Percentiles rank a stretch among this genome's conserved stretches.
phyloP scores from a whole-genome alignment of 2,329 filamentous ascomycete genomes.

The Phaeoacremonium minimum region DNA sequence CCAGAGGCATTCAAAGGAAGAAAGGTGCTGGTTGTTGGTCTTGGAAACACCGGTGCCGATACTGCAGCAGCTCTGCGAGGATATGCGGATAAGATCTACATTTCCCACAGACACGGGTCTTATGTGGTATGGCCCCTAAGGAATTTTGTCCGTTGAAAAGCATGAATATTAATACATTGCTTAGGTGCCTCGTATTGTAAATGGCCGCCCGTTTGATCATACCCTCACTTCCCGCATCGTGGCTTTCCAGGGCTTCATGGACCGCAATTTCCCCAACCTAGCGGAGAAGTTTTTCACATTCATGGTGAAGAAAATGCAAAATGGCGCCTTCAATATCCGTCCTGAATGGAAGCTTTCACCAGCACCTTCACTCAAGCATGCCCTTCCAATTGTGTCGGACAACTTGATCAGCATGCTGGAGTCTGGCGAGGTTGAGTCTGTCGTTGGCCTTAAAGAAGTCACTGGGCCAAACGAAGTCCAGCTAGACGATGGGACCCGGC shows the following conservation, averaged over 20 bases:
- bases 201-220: conserved; percentile 2
- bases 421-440: conserved; percentile 5
- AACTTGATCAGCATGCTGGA: conserved; percentile 25
- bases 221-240: not conserved
- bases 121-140: conserved; percentile 8
- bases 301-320: conserved; percentile 3
- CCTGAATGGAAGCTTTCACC: conserved; percentile 21
- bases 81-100: conserved; percentile 8
- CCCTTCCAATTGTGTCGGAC: conserved; percentile 17
- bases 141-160: not conserved
- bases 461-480: conserved; percentile 8
- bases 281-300: conserved; percentile 2
- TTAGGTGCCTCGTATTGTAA: conserved; percentile 20
- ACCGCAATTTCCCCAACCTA: conserved; percentile 10
- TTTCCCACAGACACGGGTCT: conserved; percentile 10
- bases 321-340: conserved; percentile 16
- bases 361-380: conserved; percentile 7
- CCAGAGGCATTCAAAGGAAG: conserved; percentile 8
- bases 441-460: conserved; percentile 6
- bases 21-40: conserved; percentile 11
- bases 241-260: conserved; percentile 8
- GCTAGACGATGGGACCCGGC: conserved; percentile 6
- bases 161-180: conserved; percentile 6
- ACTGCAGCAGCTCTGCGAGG: conserved; percentile 9
- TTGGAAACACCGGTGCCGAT: conserved; percentile 11